Base-by-base conservation (phyloP, 768 basidiomycete genomes). In the Paxillus ammoniavirescens region DNA sequence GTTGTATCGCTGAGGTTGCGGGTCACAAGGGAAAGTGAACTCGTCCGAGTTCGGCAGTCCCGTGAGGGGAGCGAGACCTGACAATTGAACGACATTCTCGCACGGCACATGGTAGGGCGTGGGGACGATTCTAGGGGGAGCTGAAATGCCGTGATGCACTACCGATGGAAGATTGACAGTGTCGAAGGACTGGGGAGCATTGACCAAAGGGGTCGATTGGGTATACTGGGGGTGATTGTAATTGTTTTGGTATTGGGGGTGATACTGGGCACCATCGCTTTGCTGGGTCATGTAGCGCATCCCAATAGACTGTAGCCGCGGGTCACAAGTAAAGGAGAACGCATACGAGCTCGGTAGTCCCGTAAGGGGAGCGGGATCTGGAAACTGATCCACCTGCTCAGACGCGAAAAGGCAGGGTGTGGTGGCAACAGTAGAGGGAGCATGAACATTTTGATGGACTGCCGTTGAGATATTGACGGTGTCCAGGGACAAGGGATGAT, bases 261-360 rank as follows among this genome's bases (percentile, higher is more conserved):
- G 26, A 26, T 26, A 26, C 26, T 26, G 26, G 26, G 26, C 26
- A 4, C 4, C 1, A 6, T 26, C 5, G 26, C 26, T 26, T 26
- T 26, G 26, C 26, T 6, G 6, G 26, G 4, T 26, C 26, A 26
- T 26, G 26, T 26, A 26, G 26, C 5, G 5, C 26, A 4, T 6
- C 26, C 3, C 26, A 26, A 4, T 26, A 26, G 26, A 36, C 40
- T 21, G 12, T 33, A 44, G 23, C 33, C 44, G 53, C 33, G 47
- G 42, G 12, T 37, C 14, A 8, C 41, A 40, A 23, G 15, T n/a
- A 31, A 54, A 54, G 31, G 47, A 49, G 37, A 54, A 54, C 6
- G 44, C 41, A 15, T 30, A 49, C 1, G 47, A 43, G 26, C 21
- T 28, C 8, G 47, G 47, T 14, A 54, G 23, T n/a, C 33, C 21